Conservation (phyloP, 2,329 filamentous ascomycete species). For the Blastomyces gilchristii region DNA sequence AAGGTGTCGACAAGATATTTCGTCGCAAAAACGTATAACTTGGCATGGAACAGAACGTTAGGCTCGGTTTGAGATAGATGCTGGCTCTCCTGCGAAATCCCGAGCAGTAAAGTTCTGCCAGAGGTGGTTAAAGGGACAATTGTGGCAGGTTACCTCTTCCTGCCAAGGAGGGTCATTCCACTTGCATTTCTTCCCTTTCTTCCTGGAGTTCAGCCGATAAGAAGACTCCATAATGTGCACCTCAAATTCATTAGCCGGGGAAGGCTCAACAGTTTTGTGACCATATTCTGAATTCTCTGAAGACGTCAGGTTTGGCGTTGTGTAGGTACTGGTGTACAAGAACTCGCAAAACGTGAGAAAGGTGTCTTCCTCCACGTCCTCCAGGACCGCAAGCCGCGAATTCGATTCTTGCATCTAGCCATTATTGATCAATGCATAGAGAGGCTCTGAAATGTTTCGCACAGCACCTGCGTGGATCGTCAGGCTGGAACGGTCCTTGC, state of each 20-base stretch:
- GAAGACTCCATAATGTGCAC: too few species aligned
- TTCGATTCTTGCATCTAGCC: slow-evolving; percentile 10
- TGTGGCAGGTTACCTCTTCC: too few species aligned
- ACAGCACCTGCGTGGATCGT: not conserved
- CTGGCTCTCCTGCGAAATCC: not conserved
- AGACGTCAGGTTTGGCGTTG: slow-evolving; percentile 11
- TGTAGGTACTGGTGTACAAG: slow-evolving; percentile 29
- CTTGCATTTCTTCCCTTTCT: not conserved
- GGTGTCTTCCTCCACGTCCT: slow-evolving; percentile 27
- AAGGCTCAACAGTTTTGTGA: too few species aligned
- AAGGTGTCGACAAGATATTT: slow-evolving; percentile 10
- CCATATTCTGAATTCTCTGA: not conserved
- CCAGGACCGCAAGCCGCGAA: slow-evolving; percentile 17
- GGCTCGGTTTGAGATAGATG: slow-evolving; percentile 5
- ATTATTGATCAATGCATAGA: slow-evolving; percentile 10
- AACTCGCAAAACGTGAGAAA: slow-evolving; percentile 29
- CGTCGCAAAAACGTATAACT: slow-evolving; percentile 13
- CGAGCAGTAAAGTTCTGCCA: not conserved
- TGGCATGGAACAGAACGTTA: slow-evolving; percentile 9
- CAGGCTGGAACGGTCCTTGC: too few species aligned
- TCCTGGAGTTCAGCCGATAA: too few species aligned
- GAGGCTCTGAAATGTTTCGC: slow-evolving; percentile 7
- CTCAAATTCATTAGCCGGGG: too few species aligned
- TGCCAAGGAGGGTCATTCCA: not conserved
- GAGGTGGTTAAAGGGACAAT: slow-evolving; percentile 1